These are phyloP conservation scores for Fusarium acutatum DNA, from an alignment of 2,329 filamentous ascomycete species.

Conservation along the genomic window DNA sequence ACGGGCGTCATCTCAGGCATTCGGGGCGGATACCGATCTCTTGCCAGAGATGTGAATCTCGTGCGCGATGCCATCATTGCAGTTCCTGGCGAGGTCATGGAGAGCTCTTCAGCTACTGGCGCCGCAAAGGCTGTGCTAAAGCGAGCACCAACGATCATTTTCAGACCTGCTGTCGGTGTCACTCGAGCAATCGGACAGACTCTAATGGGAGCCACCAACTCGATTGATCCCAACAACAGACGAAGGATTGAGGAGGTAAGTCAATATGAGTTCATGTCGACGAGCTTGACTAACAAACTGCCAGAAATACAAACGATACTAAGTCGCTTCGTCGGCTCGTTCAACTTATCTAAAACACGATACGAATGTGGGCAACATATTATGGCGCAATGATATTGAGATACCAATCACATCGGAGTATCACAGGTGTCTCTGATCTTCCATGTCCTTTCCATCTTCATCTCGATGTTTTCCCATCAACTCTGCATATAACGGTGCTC, in stretches of 20 bases:
- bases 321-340: conserved; percentile 4
- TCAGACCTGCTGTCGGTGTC: conserved; percentile 89
- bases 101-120: conserved; percentile 81
- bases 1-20: conserved; percentile 88
- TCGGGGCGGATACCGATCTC: conserved; percentile 80
- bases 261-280: conserved; percentile 37
- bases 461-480: conserved; percentile 2
- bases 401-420: conserved; percentile 7
- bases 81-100: conserved; percentile 89
- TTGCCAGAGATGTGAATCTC: conserved; percentile 86
- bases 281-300: conserved; percentile 12
- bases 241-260: conserved; percentile 89
- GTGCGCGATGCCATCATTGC: conserved; percentile 93
- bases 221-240: conserved; percentile 83
- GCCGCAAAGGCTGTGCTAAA: conserved; percentile 81
- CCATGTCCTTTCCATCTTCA: conserved; percentile 3
- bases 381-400: conserved; percentile 19
- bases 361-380: conserved; percentile 13
- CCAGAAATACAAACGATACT: conserved; percentile 61
- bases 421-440: not conserved
- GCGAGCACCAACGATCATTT: conserved; percentile 90
- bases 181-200: conserved; percentile 90
- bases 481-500: conserved; percentile 26
- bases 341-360: not conserved
- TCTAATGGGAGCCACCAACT: conserved; percentile 90